Conservation (phyloP, 257 asterid species). For the Salvia splendens region DNA sequence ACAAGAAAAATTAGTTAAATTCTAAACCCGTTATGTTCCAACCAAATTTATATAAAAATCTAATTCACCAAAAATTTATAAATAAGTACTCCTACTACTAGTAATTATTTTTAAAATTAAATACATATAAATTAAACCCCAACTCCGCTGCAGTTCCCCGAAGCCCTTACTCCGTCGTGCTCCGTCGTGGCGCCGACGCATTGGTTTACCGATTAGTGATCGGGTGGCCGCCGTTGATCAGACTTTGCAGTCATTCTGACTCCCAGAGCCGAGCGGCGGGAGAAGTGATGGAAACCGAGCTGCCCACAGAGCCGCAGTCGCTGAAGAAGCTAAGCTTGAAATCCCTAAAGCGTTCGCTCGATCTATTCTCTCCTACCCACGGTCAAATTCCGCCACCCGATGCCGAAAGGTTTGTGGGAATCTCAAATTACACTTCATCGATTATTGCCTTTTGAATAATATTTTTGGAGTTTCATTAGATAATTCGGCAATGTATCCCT, state of each 20-base stretch:
- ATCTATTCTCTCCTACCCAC: slow-evolving; percentile 83
- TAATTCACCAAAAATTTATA: too few relatives aligned
- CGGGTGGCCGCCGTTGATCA: background rate
- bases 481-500: slow-evolving; percentile 9
- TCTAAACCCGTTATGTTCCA: too few relatives aligned
- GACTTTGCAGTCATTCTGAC: background rate
- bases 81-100: too few relatives aligned
- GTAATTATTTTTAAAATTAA: too few relatives aligned
- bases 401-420: slow-evolving; percentile 56
- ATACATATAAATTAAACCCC: slow-evolving; percentile 29
- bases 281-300: slow-evolving; percentile 64
- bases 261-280: slow-evolving; percentile 47
- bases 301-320: slow-evolving; percentile 91
- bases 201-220: background rate
- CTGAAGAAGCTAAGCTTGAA: slow-evolving; percentile 84
- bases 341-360: slow-evolving; percentile 85
- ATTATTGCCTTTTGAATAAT: slow-evolving; percentile 6
- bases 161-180: slow-evolving; percentile 22
- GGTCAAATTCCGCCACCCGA: slow-evolving; percentile 79
- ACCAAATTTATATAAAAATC: too few relatives aligned
- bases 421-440: slow-evolving; percentile 12
- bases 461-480: slow-evolving; percentile 1
- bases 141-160: background rate
- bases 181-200: slow-evolving; percentile 20
- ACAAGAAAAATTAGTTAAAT: too few relatives aligned